Conservation (phyloP, 805 yeast genomes). For the Kregervanrija fluxuum region DNA sequence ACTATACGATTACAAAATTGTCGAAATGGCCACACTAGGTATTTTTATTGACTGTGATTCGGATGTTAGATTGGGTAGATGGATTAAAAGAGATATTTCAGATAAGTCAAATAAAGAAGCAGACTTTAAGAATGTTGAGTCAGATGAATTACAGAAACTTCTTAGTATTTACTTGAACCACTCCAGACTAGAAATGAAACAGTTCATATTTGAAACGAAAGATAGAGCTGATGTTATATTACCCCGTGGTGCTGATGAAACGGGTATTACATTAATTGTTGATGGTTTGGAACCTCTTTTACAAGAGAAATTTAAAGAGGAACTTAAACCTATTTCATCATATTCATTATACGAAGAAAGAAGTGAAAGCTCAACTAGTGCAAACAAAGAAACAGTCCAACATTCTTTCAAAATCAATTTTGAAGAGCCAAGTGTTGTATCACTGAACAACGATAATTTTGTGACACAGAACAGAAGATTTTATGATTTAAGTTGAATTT, state of each 20-base stretch:
- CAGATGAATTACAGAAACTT: constrained; percentile 27
- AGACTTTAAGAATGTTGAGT: constrained; percentile 6
- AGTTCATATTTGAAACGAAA: constrained; percentile 61
- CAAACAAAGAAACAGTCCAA: constrained; percentile 7
- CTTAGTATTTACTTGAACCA: constrained; percentile 42
- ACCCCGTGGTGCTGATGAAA: constrained; percentile 59
- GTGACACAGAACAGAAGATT: constrained; percentile 20
- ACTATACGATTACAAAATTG: constrained; percentile 51
- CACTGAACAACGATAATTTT: constrained; percentile 23
- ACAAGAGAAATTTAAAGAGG: constrained; percentile 6
- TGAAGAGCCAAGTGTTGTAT: constrained; percentile 20
- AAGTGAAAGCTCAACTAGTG: constrained; percentile 4
- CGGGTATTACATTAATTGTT: constrained; percentile 51
- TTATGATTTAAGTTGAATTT: constrained; percentile 19
- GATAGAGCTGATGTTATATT: constrained; percentile 67
- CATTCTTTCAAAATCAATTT: constrained; percentile 9
- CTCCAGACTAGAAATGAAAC: constrained; percentile 60
- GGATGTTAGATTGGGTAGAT: constrained; percentile 74
- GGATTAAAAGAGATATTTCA: constrained; percentile 43
- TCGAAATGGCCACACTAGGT: constrained; percentile 52
- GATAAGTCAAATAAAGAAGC: constrained; percentile 3
- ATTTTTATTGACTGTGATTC: constrained; percentile 80
- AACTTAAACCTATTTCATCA: background rate
- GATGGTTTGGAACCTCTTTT: constrained; percentile 50
- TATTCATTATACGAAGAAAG: background rate